Base-by-base conservation (phyloP, 345 rosid genomes). In the Viola odorata region DNA sequence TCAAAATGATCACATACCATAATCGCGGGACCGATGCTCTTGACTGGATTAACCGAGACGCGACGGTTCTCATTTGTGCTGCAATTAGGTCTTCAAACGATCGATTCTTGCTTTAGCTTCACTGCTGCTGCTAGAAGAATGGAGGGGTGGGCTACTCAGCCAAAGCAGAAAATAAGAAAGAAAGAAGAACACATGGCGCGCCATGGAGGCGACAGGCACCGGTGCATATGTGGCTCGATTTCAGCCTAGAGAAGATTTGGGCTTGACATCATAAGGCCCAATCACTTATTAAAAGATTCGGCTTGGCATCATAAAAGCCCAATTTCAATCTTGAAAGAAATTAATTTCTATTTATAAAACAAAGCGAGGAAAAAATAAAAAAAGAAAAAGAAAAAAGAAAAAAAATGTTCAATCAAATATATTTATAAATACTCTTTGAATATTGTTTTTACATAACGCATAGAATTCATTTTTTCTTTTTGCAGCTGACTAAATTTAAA, bases 41-140 rank as follows among this genome's bases (percentile, higher is more conserved):
- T 14, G 82, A 73, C 41, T 68, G 58, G 65, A 77, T 72, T 73
- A 82, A 68, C 36, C 85, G 82, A 5, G 83, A 71, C 32, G 72
- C 76, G 49, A 72, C 23, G 37, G 76, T 49, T 62, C 39, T 82
- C 82, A 81, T 85, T 64, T 51, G 60, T 58, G n/a, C 32, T 23
- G 32, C 32, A 47, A 7, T 53, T 64, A 16, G 41, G 67, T 32
- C 23, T 9, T 23, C 11, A 40, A 53, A 62, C 12, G 37, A 10
- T 64, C 8, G 12, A n/a, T 16, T 53, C 9, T 37, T 41, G n/a
- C 12, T 23, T 42, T 17, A 23, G 32, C 32, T 54, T 15, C 44
- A 12, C 40, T 14, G 41, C 23, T 5, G 41, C 42, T 5, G 1
- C 40, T 5, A 62, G 75, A 59, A 49, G 55, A 52, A 23, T 44